These are phyloP conservation scores for Ambrosia trifida DNA, from an alignment of 129 eudicot species.

Conservation along the genomic window DNA sequence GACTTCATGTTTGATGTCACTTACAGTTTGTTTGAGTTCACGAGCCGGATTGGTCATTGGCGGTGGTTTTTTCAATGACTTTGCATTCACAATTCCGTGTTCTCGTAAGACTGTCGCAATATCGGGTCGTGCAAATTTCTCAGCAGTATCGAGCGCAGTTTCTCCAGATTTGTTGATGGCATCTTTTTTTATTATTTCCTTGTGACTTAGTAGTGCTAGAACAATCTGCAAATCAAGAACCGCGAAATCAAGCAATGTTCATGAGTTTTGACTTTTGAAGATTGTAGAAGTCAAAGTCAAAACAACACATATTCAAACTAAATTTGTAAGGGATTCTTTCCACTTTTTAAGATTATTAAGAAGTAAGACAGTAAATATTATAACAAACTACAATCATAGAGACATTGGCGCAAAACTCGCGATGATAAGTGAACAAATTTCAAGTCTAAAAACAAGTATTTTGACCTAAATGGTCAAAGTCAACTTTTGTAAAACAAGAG, in stretches of 20 bases:
- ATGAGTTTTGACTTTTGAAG: constrained; percentile 8
- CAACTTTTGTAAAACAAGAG: constrained; percentile 17
- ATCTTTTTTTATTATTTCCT: constrained; percentile 44
- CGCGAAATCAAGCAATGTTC: constrained; percentile 13
- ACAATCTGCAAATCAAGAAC: constrained; percentile 51
- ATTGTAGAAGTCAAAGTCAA: constrained; percentile 7
- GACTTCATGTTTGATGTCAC: constrained; percentile 73
- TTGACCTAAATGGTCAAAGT: constrained; percentile 25
- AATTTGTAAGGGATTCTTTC: background rate
- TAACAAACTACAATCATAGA: background rate
- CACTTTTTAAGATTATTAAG: background rate
- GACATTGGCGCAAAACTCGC: background rate
- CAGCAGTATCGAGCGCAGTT: constrained; percentile 68
- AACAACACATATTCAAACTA: background rate
- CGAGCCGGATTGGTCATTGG: constrained; percentile 38
- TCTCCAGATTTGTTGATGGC: constrained; percentile 64
- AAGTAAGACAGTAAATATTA: background rate
- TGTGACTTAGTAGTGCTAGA: constrained; percentile 45
- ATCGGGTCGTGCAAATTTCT: constrained; percentile 45
- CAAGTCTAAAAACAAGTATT: background rate
- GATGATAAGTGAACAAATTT: background rate
- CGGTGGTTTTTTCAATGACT: constrained; percentile 41
- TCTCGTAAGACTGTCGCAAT: constrained; percentile 42
- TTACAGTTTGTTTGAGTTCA: constrained; percentile 68
- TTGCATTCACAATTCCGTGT: constrained; percentile 48